phyloP scores from a whole-genome alignment of 257 asterid species.

The Handroanthus guayacan region DNA sequence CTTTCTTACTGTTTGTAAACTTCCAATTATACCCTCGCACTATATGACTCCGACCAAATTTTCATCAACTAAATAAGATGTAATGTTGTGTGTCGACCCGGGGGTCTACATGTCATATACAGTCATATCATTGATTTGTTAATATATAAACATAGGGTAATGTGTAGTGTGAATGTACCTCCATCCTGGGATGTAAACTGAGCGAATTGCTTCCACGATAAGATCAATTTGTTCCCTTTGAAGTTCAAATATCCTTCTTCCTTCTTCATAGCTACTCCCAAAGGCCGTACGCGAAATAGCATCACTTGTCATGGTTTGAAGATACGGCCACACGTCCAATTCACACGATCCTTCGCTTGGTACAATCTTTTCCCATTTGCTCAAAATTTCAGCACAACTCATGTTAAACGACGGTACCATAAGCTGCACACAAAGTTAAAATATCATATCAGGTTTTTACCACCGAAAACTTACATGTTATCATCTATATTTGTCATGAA shows the following conservation, averaged over 20 bases:
- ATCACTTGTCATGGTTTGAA: constrained; percentile 60
- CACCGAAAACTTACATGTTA: no score
- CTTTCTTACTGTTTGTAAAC: no score
- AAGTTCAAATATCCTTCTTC: constrained; percentile 34
- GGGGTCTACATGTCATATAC: no score
- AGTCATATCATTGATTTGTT: no score
- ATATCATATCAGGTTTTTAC: neutral
- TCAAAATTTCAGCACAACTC: neutral
- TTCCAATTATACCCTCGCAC: no score
- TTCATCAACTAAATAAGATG: no score
- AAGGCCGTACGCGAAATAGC: constrained; percentile 70
- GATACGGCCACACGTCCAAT: constrained; percentile 63
- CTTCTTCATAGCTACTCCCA: constrained; percentile 48
- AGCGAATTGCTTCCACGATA: neutral
- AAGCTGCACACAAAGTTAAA: constrained; percentile 31
- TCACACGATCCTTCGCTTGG: constrained; percentile 44
- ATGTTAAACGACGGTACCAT: neutral
- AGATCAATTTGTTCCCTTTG: constrained; percentile 31
- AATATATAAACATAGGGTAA: neutral
- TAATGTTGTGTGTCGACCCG: no score
- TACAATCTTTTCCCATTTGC: constrained; percentile 25
- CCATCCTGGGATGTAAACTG: constrained; percentile 23
- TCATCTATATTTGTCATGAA: no score
- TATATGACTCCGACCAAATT: no score
- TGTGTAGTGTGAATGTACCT: neutral